Base-by-base conservation (phyloP, 1,284 basidiomycete genomes). In the Papiliotrema flavescens region DNA sequence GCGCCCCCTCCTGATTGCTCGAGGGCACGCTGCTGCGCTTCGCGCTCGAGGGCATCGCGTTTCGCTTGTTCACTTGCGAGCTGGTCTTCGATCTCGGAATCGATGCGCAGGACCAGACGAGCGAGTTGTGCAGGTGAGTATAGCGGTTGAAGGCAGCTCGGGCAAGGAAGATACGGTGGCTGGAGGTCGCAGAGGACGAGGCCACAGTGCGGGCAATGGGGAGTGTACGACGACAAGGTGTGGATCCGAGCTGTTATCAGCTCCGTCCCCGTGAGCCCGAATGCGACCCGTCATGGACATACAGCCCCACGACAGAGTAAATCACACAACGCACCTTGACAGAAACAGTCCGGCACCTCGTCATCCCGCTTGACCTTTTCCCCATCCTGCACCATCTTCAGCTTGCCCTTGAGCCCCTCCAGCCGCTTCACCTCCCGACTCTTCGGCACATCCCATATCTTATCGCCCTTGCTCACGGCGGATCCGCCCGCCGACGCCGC, bases 161-260 rank as follows among this genome's bases (percentile, higher is more conserved):
- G 78, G 57, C 78, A 79, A 11, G 75, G 70, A 19, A 66, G 66
- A 45, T 75, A 67, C 15, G 74, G 61, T 0, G 65, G 57, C 41
- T 78, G 77, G 24, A 77, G 51, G 5, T 50, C 22, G 59, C 78
- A 79, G 42, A 77, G 57, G 20, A 74, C 65, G 9, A 79, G 63
- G 8, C 73, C 70, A 60, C 78, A 79, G 2, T 60, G 50, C 3
- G 70, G 61, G 57, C 78, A 79, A 28, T 71, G 62, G 3, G 78
- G 77, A 9, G 71, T 73, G 56, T 76, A 75, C 0, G 56, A 44
- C 1, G 77, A 76, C 8, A 78, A 56, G 0, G 70, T 62, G 54
- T 79, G 78, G 1, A 69, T 59, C 22, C 74, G 75, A 26, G 75
- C 76, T 78, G 57, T 15, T 11, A 40, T 57, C 35, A 55, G 54